phyloP scores from a whole-genome alignment of 345 rosid species.

The Camelina laxa region DNA sequence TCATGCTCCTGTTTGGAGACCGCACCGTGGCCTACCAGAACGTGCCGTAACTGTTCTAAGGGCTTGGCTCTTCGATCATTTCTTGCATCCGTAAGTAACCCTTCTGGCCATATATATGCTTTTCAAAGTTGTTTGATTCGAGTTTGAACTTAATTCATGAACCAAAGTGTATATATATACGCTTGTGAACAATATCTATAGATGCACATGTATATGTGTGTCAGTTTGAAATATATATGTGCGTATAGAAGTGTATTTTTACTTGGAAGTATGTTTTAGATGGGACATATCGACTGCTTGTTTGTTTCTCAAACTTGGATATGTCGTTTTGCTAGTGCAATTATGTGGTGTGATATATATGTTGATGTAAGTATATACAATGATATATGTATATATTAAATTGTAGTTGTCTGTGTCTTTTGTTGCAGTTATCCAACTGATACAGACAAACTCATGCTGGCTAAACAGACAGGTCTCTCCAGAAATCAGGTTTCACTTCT shows the following conservation, averaged over 20 bases:
- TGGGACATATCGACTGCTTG: conserved; percentile 44
- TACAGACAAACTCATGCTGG: conserved; percentile 87
- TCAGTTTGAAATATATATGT: conserved; percentile 10
- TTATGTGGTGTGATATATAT: conserved; percentile 16
- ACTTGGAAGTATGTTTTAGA: conserved; percentile 39
- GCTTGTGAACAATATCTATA: conserved; percentile 36
- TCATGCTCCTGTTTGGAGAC: conserved; percentile 90
- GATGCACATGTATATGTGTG: neutral
- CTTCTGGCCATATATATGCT: neutral
- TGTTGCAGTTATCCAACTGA: conserved; percentile 84
- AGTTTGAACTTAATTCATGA: conserved; percentile 26
- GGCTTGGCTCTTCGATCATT: conserved; percentile 92
- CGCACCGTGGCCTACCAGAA: conserved; percentile 91
- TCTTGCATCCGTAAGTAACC: conserved; percentile 86
- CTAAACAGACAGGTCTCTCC: conserved; percentile 89
- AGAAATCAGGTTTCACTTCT: conserved; percentile 71
- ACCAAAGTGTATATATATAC: conserved; percentile 3
- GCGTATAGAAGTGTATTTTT: conserved; percentile 23
- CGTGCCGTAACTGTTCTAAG: conserved; percentile 81
- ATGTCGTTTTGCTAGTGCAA: conserved; percentile 32
- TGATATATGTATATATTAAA: conserved; percentile 6
- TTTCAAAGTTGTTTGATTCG: neutral
- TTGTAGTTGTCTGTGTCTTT: conserved; percentile 30
- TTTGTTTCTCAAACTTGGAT: conserved; percentile 27
- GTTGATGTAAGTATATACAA: neutral